These are phyloP conservation scores for Chenopodium quinoa DNA, from an alignment of 148 eudicot species.

Conservation along the genomic window DNA sequence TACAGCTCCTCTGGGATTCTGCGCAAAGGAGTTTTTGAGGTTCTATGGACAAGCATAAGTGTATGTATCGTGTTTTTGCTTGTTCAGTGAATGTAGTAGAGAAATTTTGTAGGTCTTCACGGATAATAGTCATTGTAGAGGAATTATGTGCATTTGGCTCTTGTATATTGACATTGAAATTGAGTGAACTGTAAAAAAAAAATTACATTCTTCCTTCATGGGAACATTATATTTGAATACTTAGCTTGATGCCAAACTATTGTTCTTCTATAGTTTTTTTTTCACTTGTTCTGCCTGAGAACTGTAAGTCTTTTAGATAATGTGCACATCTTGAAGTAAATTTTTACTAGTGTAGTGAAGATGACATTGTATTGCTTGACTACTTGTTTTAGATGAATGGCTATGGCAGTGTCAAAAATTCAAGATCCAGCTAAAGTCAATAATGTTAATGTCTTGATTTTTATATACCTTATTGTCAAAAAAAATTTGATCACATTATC, in stretches of 20 bases:
- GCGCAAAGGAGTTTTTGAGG: conserved; percentile 33
- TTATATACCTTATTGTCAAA: background rate
- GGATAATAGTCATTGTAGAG: background rate
- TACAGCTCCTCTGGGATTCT: conserved; percentile 41
- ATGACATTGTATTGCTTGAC: too few relatives aligned
- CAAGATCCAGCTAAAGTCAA: background rate
- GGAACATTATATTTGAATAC: conserved; percentile 3
- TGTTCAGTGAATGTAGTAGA: conserved; percentile 26
- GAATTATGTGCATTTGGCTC: conserved; percentile 12
- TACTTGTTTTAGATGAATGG: too few relatives aligned
- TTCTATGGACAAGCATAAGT: conserved; percentile 43
- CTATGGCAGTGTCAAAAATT: background rate
- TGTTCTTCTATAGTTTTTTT: background rate
- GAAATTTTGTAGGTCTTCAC: background rate
- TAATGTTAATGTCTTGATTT: background rate
- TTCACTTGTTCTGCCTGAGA: too few relatives aligned
- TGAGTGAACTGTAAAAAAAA: background rate
- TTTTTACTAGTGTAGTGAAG: too few relatives aligned
- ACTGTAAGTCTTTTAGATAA: too few relatives aligned
- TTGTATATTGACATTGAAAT: background rate
- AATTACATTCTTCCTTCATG: background rate
- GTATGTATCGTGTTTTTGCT: conserved; percentile 57
- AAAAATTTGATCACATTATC: background rate
- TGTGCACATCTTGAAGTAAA: too few relatives aligned
- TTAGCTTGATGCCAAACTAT: background rate